A percentile compares a stretch with the other conserved stretches of the same genome.
Evolutionary conservation across 2,329 filamentous ascomycete genomes (phyloP).

Genomic region (Fusarium sp.): DNA sequence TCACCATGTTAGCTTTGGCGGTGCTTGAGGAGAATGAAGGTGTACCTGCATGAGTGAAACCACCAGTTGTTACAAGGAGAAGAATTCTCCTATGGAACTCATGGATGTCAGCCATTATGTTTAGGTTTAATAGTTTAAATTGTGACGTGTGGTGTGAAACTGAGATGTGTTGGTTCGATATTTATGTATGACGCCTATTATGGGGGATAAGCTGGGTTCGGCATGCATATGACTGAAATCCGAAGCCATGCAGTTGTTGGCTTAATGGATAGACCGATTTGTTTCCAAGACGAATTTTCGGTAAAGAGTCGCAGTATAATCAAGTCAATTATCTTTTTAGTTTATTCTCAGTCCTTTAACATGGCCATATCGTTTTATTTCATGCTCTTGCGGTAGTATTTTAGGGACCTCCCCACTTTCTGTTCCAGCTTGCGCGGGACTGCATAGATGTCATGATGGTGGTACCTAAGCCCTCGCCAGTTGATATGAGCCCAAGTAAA

Average conservation of each 20-base stretch:
- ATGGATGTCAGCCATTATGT: constrained; percentile 32
- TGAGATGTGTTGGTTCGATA: constrained; percentile 17
- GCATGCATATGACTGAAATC: background rate
- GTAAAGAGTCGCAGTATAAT: background rate
- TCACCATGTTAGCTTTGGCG: constrained; percentile 8
- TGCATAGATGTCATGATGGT: too few species aligned
- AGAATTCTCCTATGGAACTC: constrained; percentile 45
- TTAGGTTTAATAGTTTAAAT: constrained; percentile 24
- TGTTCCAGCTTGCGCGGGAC: too few species aligned
- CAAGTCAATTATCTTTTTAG: background rate
- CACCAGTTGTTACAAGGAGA: constrained; percentile 54
- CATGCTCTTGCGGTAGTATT: background rate
- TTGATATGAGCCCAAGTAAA: too few species aligned
- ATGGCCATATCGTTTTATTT: background rate
- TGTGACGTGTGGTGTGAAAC: constrained; percentile 13
- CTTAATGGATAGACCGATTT: background rate
- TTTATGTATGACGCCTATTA: constrained; percentile 32
- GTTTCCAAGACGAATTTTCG: background rate
- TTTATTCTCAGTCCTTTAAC: background rate
- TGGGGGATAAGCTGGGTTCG: background rate
- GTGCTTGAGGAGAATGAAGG: background rate
- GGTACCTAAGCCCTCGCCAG: too few species aligned
- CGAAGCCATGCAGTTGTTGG: background rate
- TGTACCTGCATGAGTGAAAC: constrained; percentile 54
- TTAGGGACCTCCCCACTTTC: too few species aligned